Percentiles rank a stretch among this genome's conserved stretches.
phyloP scores from a whole-genome alignment of 306 rosid species.

The Ochetophila trinervis region DNA sequence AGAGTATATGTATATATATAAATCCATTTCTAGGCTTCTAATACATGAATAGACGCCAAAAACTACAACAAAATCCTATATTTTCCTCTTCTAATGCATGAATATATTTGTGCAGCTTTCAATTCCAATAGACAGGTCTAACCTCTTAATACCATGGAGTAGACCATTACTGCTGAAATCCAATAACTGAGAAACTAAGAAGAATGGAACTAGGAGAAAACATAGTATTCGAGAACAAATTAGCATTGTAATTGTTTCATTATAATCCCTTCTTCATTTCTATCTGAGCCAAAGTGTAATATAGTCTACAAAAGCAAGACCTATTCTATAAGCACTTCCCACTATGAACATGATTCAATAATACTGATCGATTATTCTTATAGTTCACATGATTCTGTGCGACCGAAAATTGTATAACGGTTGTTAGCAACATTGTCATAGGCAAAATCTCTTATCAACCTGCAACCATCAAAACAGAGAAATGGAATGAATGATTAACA shows the following conservation, averaged over 20 bases:
- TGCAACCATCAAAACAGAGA: conserved; percentile 33
- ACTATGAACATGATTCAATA: background rate
- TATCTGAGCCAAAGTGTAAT: conserved; percentile 1
- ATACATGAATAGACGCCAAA: too few species aligned
- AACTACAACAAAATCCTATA: too few species aligned
- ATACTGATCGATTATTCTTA: conserved; percentile 23
- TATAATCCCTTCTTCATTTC: conserved; percentile 16
- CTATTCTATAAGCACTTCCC: conserved; percentile 13
- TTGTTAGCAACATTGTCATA: conserved; percentile 93
- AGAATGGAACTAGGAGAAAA: too few species aligned
- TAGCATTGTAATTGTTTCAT: conserved; percentile 12
- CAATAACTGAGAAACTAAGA: too few species aligned
- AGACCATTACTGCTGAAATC: too few species aligned
- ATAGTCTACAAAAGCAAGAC: conserved; percentile 3
- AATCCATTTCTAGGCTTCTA: too few species aligned
- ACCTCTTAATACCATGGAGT: too few species aligned
- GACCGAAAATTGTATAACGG: conserved; percentile 79
- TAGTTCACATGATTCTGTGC: conserved; percentile 83
- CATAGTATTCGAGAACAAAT: background rate
- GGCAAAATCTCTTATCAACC: conserved; percentile 64
- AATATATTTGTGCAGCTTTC: too few species aligned
- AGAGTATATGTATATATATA: too few species aligned
- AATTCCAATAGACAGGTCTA: too few species aligned
- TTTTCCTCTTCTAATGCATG: too few species aligned
- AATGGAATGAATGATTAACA: background rate